Conservation (phyloP, 768 basidiomycete genomes). For the Agrocybe chaxingu region DNA sequence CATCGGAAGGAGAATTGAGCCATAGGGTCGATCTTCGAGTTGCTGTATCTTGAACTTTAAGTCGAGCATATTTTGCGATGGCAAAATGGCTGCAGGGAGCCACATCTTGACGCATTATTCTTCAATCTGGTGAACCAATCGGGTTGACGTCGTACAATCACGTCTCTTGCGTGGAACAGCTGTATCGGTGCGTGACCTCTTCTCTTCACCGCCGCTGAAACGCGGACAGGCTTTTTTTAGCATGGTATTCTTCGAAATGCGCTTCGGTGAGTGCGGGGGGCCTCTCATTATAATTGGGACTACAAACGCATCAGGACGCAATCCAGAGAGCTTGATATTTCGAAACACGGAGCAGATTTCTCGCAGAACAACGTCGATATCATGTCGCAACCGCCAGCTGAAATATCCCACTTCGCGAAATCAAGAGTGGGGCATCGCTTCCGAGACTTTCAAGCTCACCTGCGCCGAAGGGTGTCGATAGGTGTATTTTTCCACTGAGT, state of each 20-base stretch:
- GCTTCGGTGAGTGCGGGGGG: background rate
- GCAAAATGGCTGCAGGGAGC: background rate
- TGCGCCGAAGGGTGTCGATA: too few species aligned
- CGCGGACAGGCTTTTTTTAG: background rate
- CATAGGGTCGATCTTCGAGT: background rate
- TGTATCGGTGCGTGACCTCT: background rate
- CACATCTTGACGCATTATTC: background rate
- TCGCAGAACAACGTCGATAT: too few species aligned
- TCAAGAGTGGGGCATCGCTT: too few species aligned
- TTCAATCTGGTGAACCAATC: background rate
- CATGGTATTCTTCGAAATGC: background rate
- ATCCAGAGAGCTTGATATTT: too few species aligned
- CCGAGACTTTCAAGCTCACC: too few species aligned
- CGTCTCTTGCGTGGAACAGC: background rate
- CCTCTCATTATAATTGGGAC: background rate
- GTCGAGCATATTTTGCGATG: background rate
- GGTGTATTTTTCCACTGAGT: too few species aligned
- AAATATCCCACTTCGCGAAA: too few species aligned
- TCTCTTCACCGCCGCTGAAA: too few species aligned
- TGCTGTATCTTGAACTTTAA: background rate
- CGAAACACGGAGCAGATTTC: too few species aligned
- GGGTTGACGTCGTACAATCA: background rate
- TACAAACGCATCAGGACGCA: too few species aligned
- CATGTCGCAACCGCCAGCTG: too few species aligned
- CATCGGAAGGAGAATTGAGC: constrained; percentile 7